phyloP scores from a whole-genome alignment of 805 yeast genomes.

The Yarrowia keelungensis region DNA sequence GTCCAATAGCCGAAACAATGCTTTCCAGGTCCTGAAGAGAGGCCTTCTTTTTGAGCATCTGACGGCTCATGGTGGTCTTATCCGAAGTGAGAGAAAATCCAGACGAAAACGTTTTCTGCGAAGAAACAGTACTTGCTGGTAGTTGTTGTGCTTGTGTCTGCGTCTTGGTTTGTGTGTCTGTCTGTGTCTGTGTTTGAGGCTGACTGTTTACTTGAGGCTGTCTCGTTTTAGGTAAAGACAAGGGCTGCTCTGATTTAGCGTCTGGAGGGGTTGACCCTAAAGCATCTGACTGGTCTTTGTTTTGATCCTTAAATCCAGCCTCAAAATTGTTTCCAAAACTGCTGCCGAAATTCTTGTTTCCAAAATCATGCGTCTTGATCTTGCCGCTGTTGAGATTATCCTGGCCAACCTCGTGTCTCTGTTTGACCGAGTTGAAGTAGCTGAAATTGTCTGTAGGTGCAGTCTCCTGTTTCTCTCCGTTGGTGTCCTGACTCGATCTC shows the following conservation, averaged over 20 bases:
- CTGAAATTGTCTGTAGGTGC: neutral
- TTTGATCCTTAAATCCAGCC: no score
- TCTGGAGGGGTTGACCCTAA: neutral
- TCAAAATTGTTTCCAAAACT: no score
- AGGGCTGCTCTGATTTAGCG: neutral
- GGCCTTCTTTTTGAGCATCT: slow-evolving; percentile 4
- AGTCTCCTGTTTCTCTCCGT: no score
- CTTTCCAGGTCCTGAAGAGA: slow-evolving; percentile 21
- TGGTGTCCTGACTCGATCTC: no score
- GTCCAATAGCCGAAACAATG: slow-evolving; percentile 9
- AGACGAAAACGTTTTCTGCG: slow-evolving; percentile 3
- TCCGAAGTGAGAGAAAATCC: neutral
- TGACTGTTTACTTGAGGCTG: neutral
- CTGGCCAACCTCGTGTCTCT: neutral
- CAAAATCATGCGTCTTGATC: neutral
- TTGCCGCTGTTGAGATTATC: neutral
- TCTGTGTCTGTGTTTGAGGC: no score
- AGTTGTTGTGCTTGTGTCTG: no score
- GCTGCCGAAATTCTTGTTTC: neutral
- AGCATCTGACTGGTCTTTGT: neutral
- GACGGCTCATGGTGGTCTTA: neutral
- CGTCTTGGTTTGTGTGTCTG: no score
- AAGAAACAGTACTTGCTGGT: neutral
- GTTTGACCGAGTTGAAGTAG: slow-evolving; percentile 22
- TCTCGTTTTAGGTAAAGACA: slow-evolving; percentile 16